Evolutionary conservation across 2,329 filamentous ascomycete genomes (phyloP).

Genomic region (Aspergillus ruber): DNA sequence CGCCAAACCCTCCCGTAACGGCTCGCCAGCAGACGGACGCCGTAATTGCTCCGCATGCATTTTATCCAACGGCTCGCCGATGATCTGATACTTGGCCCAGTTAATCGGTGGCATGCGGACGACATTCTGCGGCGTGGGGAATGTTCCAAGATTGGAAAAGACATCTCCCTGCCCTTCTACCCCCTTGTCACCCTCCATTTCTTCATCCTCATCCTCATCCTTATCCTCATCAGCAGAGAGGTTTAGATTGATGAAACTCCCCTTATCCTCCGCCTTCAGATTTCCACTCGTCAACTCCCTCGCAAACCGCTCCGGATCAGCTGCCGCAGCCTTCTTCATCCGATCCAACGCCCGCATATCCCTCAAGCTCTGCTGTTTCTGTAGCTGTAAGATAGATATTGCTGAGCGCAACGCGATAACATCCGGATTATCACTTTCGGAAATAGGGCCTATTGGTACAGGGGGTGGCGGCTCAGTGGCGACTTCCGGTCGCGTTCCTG

Average conservation of each 20-base stretch:
- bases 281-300: constrained; percentile 60
- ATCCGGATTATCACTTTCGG: constrained; percentile 63
- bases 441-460: constrained; percentile 30
- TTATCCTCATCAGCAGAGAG: constrained; percentile 32
- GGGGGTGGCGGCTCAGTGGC: constrained; percentile 32
- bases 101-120: constrained; percentile 85
- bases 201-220: constrained; percentile 27
- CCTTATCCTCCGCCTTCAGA: constrained; percentile 39
- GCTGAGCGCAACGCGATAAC: constrained; percentile 79
- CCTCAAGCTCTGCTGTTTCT: constrained; percentile 67
- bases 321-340: constrained; percentile 64
- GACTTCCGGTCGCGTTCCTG: constrained; percentile 1
- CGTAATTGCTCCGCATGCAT: constrained; percentile 73
- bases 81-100: constrained; percentile 90
- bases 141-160: constrained; percentile 48
- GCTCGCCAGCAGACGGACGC: constrained; percentile 48
- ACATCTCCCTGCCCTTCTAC: background rate
- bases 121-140: constrained; percentile 74
- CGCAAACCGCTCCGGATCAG: constrained; percentile 65
- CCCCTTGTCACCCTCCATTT: constrained; percentile 8
- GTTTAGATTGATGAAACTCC: constrained; percentile 24
- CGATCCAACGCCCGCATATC: constrained; percentile 67
- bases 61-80: constrained; percentile 75
- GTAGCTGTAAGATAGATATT: constrained; percentile 79
- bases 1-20: constrained; percentile 27